Base-by-base conservation (phyloP, 371 early-diverging fungal genomes). In the Mucor circinelloides region DNA sequence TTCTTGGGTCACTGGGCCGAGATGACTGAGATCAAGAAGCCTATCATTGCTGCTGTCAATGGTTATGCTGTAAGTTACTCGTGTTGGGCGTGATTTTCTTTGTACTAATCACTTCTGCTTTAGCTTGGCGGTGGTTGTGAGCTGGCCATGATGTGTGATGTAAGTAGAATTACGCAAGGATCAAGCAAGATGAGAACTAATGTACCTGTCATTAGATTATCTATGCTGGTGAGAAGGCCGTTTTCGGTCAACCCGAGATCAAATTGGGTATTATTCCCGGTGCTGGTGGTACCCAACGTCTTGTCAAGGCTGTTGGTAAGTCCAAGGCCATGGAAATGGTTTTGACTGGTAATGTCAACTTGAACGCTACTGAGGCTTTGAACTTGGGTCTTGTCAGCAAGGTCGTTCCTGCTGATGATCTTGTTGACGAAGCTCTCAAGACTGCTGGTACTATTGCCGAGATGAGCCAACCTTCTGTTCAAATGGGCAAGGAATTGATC, bases 201-300 rank as follows among this genome's bases (percentile, higher is more conserved):
- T 34, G 9, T 34, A 6, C 42, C 17, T 42, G 42, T 15, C n/a
- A 42, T 42, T 69, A 99, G 83, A 95, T 98, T 77, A 98, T 99
- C 82, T 98, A 98, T 75, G 99, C 99, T 57, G 98, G 98, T 73
- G 96, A 96, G 59, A 94, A 90, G 71, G 99, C 99, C 42, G 90
- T 91, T 60, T 99, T 99, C 79, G 98, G 97, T 40, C 99, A 99
- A 82, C 99, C 99, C 34, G 99, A 99, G 75, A 98, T 99, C 83
- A 98, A 95, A 82, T 89, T 99, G 64, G 99, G 98, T 73, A 90
- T 92, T 36, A 96, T 98, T 64, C 97, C 96, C 75, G 88, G 93
- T 64, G 95, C 93, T 54, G 94, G 95, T 67, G 95, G 94, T 68
- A 93, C 94, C 36, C 94, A 95, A 79, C 90, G 99, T 64, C 87